Evolutionary conservation across 176 grass and related monocot species (phyloP).

Genomic region (Oryza officinalis): DNA sequence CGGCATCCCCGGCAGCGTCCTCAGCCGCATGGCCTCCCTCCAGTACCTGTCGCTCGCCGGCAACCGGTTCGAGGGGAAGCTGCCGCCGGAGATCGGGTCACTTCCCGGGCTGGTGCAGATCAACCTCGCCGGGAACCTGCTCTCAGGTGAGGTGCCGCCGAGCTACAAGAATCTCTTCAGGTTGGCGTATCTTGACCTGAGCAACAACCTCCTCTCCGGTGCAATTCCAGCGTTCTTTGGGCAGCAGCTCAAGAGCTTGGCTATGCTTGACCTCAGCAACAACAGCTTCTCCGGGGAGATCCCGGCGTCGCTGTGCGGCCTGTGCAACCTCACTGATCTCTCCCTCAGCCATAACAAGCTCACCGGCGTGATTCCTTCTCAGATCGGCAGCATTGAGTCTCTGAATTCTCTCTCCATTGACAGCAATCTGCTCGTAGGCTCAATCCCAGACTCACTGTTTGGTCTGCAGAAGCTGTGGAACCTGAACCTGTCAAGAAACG

Average conservation of each 20-base stretch:
- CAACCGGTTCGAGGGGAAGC: slow-evolving; percentile 55
- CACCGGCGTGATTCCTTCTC: slow-evolving; percentile 46
- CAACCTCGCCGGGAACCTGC: slow-evolving; percentile 63
- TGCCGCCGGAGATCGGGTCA: slow-evolving; percentile 54
- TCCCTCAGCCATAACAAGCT: slow-evolving; percentile 65
- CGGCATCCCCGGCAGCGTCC: slow-evolving; percentile 46
- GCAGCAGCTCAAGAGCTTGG: slow-evolving; percentile 50
- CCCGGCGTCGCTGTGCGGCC: slow-evolving; percentile 49
- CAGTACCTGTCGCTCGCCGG: slow-evolving; percentile 54
- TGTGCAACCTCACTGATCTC: slow-evolving; percentile 47
- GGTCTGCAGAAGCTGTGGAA: slow-evolving; percentile 68
- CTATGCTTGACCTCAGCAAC: slow-evolving; percentile 66
- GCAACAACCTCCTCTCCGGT: slow-evolving; percentile 58
- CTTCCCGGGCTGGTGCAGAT: slow-evolving; percentile 59
- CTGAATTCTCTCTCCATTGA: slow-evolving; percentile 58
- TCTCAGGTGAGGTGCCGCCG: slow-evolving; percentile 51
- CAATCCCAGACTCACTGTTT: slow-evolving; percentile 57
- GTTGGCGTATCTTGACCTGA: slow-evolving; percentile 63
- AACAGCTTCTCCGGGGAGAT: slow-evolving; percentile 76
- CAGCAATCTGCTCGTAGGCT: slow-evolving; percentile 53
- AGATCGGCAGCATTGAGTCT: slow-evolving; percentile 54
- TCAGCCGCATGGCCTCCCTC: slow-evolving; percentile 38
- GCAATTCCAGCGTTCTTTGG: slow-evolving; percentile 57
- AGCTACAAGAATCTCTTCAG: slow-evolving; percentile 48
- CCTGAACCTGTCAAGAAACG: slow-evolving; percentile 67